These are phyloP conservation scores for Pseudozyma flocculosa DNA, from an alignment of 1,284 basidiomycete species.

Conservation along the genomic window DNA sequence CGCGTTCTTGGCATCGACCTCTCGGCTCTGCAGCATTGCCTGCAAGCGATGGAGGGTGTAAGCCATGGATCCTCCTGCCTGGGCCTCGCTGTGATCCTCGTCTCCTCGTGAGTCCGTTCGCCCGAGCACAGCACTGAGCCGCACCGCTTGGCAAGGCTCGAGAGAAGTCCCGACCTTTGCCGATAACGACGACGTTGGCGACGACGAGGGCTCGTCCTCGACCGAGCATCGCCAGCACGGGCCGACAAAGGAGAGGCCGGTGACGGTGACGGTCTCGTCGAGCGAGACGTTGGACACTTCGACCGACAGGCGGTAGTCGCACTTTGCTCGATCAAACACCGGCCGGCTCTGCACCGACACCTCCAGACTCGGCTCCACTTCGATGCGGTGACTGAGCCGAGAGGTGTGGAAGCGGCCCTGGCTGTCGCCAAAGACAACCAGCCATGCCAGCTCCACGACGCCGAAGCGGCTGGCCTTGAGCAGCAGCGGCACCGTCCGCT, in stretches of 20 bases:
- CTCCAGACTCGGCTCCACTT: conserved; percentile 19
- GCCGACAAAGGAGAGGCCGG: conserved; percentile 15
- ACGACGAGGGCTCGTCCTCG: not conserved
- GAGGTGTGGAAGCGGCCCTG: conserved; percentile 21
- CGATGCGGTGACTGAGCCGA: conserved; percentile 12
- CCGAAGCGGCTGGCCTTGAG: conserved; percentile 11
- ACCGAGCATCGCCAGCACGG: conserved; percentile 7
- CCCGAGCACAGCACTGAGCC: conserved; percentile 17
- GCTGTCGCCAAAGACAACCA: conserved; percentile 13
- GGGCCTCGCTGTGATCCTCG: not conserved
- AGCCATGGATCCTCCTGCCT: not conserved
- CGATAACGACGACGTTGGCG: too few species aligned
- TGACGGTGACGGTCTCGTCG: conserved; percentile 6
- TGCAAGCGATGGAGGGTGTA: conserved; percentile 18
- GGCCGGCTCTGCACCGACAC: conserved; percentile 15
- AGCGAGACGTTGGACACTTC: conserved; percentile 14
- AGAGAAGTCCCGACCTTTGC: not conserved
- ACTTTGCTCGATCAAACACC: not conserved
- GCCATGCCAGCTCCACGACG: conserved; percentile 9
- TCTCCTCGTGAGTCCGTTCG: conserved; percentile 6
- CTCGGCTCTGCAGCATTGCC: conserved; percentile 18
- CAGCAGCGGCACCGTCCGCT: conserved; percentile 7
- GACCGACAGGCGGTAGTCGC: conserved; percentile 11
- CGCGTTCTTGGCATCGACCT: conserved; percentile 1
- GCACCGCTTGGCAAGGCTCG: not conserved